Conservation (phyloP, 2,329 filamentous ascomycete genomes). For the Paecilomyces formosus region DNA sequence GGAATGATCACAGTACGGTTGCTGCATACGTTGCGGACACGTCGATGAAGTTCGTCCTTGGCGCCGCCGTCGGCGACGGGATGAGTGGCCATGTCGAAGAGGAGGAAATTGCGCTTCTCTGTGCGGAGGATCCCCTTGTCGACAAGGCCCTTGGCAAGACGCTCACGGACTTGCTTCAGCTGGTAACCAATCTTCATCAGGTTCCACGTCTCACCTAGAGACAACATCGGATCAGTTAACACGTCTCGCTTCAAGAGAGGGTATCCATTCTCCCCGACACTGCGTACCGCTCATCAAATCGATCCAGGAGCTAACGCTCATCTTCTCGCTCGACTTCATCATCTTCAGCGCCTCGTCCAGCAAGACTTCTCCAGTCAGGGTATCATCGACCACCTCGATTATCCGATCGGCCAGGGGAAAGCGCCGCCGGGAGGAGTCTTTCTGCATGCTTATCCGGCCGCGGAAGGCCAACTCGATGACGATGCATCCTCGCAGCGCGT, state of each 20-base stretch:
- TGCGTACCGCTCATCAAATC: slow-evolving; percentile 91
- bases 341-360: slow-evolving; percentile 98
- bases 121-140: slow-evolving; percentile 98
- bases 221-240: slow-evolving; percentile 8
- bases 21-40: slow-evolving; percentile 86
- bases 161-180: slow-evolving; percentile 97
- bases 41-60: slow-evolving; percentile 92
- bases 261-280: neutral
- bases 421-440: slow-evolving; percentile 81
- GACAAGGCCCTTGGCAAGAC: slow-evolving; percentile 91
- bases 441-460: slow-evolving; percentile 96
- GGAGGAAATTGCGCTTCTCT: slow-evolving; percentile 97
- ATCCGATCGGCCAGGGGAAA: slow-evolving; percentile 88
- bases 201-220: slow-evolving; percentile 93
- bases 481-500: slow-evolving; percentile 94
- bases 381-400: slow-evolving; percentile 96
- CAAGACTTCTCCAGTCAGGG: slow-evolving; percentile 90
- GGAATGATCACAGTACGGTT: slow-evolving; percentile 90
- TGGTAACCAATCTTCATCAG: slow-evolving; percentile 99
- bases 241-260: slow-evolving; percentile 1
- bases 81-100: slow-evolving; percentile 99
- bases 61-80: slow-evolving; percentile 92
- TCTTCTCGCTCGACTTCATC: slow-evolving; percentile 99
- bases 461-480: slow-evolving; percentile 95
- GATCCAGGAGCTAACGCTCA: slow-evolving; percentile 99